Base-by-base conservation (phyloP, 345 rosid species). In the Carallia brachiata region DNA sequence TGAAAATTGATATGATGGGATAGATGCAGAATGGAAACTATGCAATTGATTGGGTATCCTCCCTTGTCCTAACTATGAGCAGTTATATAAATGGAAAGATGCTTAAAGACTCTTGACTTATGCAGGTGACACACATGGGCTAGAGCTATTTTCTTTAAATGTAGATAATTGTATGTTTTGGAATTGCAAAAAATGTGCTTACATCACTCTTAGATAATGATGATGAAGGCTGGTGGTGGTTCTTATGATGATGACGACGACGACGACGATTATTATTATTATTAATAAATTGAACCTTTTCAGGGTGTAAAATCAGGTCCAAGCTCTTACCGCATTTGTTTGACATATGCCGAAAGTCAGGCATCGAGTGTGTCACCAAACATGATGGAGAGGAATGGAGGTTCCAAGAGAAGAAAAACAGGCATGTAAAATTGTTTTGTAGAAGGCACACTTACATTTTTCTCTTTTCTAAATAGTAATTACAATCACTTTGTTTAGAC, bases 231-330 rank as follows among this genome's bases (percentile, higher is more conserved):
- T 13, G 5, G 50, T 44, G 17, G 50, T 40, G 13, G 4, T 37
- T 37, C 7, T 37, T 37, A 7, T 37, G 7, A 37, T 37, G 7
- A 6, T 6, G 7, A 37, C 7, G 7, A 7, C 1, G 7, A 37
- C 7, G 44, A 39, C 8, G 8, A 39, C 9, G 8, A 4, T 40
- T 40, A 3, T 40, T 40, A 3, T 40, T 40, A 5, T 40, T 40
- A 5, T 63, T 47, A 75, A 72, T 68, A 47, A 75, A 71, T 76
- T 74, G 76, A 85, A 85, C 74, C 74, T 79, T 74, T 86, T 82
- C 92, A 91, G 98, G 90, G 83, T 62, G 85, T 81, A 76, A 86
- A 86, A 87, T 83, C 81, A 66, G 81, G 87, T 61, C 74, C 82
- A 50, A 79, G 85, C 71, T 64, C 85, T 76, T 84, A 85, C 68